These are phyloP conservation scores for Penicillium antarcticum DNA, from an alignment of 495 filamentous ascomycete species.

Conservation along the genomic window DNA sequence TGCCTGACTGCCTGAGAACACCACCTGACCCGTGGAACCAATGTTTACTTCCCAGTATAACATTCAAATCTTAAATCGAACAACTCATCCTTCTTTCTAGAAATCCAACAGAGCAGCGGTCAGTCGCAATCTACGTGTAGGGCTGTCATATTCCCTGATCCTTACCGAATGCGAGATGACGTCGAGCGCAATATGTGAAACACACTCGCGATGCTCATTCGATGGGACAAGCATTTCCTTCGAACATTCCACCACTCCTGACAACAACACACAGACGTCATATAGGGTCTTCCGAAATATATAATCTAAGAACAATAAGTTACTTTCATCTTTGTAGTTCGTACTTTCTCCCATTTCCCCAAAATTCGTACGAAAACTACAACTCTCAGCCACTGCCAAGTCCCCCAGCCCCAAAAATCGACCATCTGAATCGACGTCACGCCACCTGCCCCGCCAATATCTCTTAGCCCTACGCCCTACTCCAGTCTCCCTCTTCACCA, in stretches of 20 bases:
- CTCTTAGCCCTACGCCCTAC: not conserved
- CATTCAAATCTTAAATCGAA: too few relatives aligned
- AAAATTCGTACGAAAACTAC: not conserved
- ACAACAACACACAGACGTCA: not conserved
- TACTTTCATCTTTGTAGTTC: not conserved
- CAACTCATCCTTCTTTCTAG: too few relatives aligned
- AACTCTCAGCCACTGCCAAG: constrained; percentile 16
- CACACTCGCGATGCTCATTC: constrained; percentile 1
- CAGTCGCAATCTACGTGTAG: not conserved
- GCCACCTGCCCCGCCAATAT: constrained; percentile 25
- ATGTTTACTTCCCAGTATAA: constrained; percentile 5
- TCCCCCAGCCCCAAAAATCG: constrained; percentile 3
- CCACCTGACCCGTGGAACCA: constrained; percentile 20
- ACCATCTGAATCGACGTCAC: constrained; percentile 21
- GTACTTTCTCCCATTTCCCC: not conserved
- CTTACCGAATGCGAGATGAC: constrained; percentile 19
- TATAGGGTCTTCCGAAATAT: not conserved
- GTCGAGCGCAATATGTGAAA: constrained; percentile 2
- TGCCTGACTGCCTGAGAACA: too few relatives aligned
- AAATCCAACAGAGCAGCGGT: not conserved
- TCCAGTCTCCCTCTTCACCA: constrained; percentile 2
- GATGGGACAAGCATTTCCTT: not conserved
- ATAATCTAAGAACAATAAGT: not conserved
- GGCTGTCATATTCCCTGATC: constrained; percentile 12
- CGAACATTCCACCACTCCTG: not conserved